Base-by-base conservation (phyloP, 1,284 basidiomycete genomes). In the Violaceomyces palustris region DNA sequence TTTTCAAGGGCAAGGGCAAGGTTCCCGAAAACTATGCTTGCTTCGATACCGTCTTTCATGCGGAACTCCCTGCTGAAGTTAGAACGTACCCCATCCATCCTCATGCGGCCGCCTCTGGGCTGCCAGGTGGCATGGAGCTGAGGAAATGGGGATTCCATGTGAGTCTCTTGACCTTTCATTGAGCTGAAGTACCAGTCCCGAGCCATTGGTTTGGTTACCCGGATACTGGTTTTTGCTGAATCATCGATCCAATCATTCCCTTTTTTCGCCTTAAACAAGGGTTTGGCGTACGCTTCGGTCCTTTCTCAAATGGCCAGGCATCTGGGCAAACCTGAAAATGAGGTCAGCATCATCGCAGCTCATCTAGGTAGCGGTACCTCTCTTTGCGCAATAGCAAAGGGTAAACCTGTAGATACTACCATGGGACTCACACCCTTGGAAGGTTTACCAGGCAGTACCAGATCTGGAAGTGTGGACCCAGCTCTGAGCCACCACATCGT, bases 361-460 rank as follows among this genome's bases (percentile, higher is more conserved):
- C 54, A 57, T 23, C 35, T 57, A 12, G 54, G 54, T 15, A 41
- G 40, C 21, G 54, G 54, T 8, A 33, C 28, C 22, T 37, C 32
- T 3, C 33, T 57, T n/a, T 57, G 54, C 30, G 50, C 50, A 2
- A 35, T 57, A 4, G 22, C 33, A 12, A 24, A 26, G 0, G 54
- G 54, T 1, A 44, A 41, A n/a, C 39, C 36, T 22, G 33, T 41
- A 21, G 54, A 53, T 19, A 57, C 54, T 9, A 42, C 45, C 11
- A 57, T 57, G 54, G 50, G 54, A 6, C 19, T 53, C 15, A 57
- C 54, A 8, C 54, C 54, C 5, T 36, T 57, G 3, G 54, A 57
- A 24, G 54, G 54, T 14, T 19, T 57, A 10, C 54, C 54, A 1
- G 54, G 54, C n/a, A 31, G 34, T 3, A 51, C 54, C 8, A 38